Base-by-base conservation (phyloP, 2,329 filamentous ascomycete genomes). In the Ophiognomonia clavigignenti-juglandacearum region DNA sequence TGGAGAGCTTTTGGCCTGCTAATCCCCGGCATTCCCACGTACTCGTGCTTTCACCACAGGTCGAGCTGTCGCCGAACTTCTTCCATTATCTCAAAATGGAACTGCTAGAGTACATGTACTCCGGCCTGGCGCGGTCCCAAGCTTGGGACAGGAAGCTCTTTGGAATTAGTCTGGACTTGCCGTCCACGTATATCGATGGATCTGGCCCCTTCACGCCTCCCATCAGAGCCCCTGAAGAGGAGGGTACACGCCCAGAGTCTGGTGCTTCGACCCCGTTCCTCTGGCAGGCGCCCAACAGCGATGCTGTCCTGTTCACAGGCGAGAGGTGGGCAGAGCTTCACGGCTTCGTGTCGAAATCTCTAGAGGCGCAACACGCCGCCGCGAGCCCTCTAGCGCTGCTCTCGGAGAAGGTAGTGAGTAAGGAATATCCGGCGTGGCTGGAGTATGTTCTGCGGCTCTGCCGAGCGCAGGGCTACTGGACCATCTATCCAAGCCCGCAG, bases 281-380 rank as follows among this genome's bases (percentile, higher is more conserved):
- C 8, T 96, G 90, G 84, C 86, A 96, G 65, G 81, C 83, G 2
- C 91, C 92, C 5, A 86, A 83, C 54, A 88, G 85, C 59, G 86
- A 93, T 53, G 91, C 92, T 1, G 80, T 83, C 10, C 73, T 98
- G 9, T 85, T 92, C 61, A 82, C 93, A 47, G 90, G 91, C 36
- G 80, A 89, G 39, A 90, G 85, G 59, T 98, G 93, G 93, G 70
- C 79, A 11, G 88, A 95, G 56, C 75, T 96, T 9, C 90, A 96
- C 61, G 78, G 82, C 10, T 93, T 95, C 56, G 75, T 95, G 2
- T 79, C 85, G 10, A 75, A 78, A 39, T 72, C 83, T 6, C 68
- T 91, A 14, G 67, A 73, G 26, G 61, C 61, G 16, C 68, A 72
- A 35, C 64, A 66, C 29, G 54, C 56, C 22, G 40, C 50, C 20